Evolutionary conservation across 495 filamentous ascomycete genomes (phyloP).

Genomic region (Recurvomyces mirabilis): DNA sequence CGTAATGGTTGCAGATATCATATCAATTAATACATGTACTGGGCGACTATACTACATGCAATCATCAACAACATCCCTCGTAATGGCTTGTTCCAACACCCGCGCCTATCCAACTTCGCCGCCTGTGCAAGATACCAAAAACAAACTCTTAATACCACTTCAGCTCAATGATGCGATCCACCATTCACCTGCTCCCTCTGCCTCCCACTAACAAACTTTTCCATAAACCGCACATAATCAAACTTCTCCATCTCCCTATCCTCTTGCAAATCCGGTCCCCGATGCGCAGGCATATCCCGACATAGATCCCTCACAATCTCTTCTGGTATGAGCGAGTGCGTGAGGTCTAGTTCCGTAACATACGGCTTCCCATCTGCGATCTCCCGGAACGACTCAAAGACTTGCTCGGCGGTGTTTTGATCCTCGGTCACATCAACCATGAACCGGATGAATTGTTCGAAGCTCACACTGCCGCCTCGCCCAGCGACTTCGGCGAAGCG

Average conservation of each 20-base stretch:
- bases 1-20: no score
- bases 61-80: no score
- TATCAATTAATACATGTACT: no score
- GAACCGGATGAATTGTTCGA: conserved; percentile 97
- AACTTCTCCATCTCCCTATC: conserved; percentile 69
- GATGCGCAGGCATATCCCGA: conserved; percentile 69
- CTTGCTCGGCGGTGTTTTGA: conserved; percentile 95
- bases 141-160: no score
- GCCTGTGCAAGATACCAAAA: no score
- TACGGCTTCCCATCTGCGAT: conserved; percentile 97
- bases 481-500: conserved; percentile 74
- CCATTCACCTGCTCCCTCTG: conserved; percentile 4
- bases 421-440: conserved; percentile 99
- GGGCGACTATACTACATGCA: no score
- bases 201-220: conserved; percentile 49
- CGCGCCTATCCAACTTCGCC: no score
- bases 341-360: conserved; percentile 91
- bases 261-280: conserved; percentile 65
- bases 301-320: conserved; percentile 88
- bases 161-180: background rate
- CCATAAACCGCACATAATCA: conserved; percentile 91
- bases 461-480: conserved; percentile 60
- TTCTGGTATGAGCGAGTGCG: conserved; percentile 88
- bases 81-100: no score
- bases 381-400: conserved; percentile 91